Evolutionary conservation across 495 filamentous ascomycete genomes (phyloP), one percentile per base, ranked within the genome.

Genomic region (Chaetomium cochliodes): DNA sequence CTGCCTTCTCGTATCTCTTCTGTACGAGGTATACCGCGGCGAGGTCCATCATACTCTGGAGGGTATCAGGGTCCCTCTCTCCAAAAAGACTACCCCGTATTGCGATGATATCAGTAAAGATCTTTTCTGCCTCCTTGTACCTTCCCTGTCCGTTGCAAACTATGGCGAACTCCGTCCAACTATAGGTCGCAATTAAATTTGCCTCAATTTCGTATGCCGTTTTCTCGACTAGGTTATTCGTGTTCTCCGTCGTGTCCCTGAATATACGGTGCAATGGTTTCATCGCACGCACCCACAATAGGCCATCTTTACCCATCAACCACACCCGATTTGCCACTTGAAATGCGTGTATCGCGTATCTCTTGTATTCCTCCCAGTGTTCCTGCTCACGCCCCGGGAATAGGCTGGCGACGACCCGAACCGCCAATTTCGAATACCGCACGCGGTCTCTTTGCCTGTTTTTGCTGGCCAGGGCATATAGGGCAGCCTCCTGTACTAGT

Each of bases 401-500:
- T 3, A 67, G 57, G 22, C 15, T 15, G 12, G 54, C 33, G 28
- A 64, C 63, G 49, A 62, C 44, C 26, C 20, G 26, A 37, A 70
- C n/a, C 25, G 70, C 70, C n/a, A 49, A 37, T 15, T 33, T 62
- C 25, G 60, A 68, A 55, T 70, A 72, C 50, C 60, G 57, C 11
- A 37, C 49, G 30, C 67, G 46, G 41, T 57, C 67, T 53, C 67
- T 39, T 41, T 39, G 50, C 46, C 46, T 22, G 41, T 55, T 9
- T 26, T 26, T 23, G 28, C 26, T 26, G 26, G 22, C 49, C 7
- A 72, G 60, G 28, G 58, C 56, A 22, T 70, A 72, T 62, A 57
- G 63, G 16, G 56, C 65, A 44, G 68, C 70, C 52, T 72, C 70
- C 11, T 72, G 70, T 15, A 70, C 68, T 22, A 72, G 66, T 52